Conservation (phyloP, 257 asterid species). For the Gentiana dahurica region DNA sequence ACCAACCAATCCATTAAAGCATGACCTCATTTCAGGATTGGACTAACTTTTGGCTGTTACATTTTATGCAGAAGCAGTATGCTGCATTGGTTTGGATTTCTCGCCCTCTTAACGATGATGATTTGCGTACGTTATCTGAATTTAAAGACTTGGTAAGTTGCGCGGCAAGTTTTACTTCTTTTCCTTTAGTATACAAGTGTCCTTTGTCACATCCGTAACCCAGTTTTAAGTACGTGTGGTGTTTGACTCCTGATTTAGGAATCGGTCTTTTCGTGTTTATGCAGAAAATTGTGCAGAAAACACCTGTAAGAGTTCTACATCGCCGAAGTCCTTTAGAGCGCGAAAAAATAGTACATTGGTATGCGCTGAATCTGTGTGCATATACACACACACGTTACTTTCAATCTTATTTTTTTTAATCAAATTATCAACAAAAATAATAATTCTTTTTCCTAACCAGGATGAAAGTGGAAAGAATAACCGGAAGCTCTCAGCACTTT, state of each 20-base stretch:
- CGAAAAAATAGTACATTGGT: conserved; percentile 78
- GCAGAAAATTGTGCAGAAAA: conserved; percentile 77
- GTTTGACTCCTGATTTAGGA: conserved; percentile 4
- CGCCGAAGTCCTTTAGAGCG: conserved; percentile 95
- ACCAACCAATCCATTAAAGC: too few species aligned
- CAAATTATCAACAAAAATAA: neutral
- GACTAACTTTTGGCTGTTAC: too few species aligned
- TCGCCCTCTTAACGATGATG: conserved; percentile 50
- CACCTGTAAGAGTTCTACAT: conserved; percentile 96
- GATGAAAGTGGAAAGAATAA: conserved; percentile 66
- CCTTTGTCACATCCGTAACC: neutral
- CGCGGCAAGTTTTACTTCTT: neutral
- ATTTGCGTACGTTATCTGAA: conserved; percentile 38
- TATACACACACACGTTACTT: neutral
- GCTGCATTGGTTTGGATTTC: conserved; percentile 90
- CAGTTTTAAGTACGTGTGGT: neutral
- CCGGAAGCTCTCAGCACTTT: conserved; percentile 65
- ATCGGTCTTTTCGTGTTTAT: conserved; percentile 9
- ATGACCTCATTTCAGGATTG: neutral
- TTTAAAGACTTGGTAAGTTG: conserved; percentile 49
- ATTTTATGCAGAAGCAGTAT: conserved; percentile 66
- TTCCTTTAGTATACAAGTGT: neutral
- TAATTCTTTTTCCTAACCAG: conserved; percentile 22
- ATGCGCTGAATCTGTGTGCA: conserved; percentile 11
- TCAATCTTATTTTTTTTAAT: neutral